A percentile compares a stretch with the other conserved stretches of the same genome.
These are phyloP conservation scores for Sonneratia caseolaris DNA, from an alignment of 345 rosid genomes.

Conservation along the genomic window DNA sequence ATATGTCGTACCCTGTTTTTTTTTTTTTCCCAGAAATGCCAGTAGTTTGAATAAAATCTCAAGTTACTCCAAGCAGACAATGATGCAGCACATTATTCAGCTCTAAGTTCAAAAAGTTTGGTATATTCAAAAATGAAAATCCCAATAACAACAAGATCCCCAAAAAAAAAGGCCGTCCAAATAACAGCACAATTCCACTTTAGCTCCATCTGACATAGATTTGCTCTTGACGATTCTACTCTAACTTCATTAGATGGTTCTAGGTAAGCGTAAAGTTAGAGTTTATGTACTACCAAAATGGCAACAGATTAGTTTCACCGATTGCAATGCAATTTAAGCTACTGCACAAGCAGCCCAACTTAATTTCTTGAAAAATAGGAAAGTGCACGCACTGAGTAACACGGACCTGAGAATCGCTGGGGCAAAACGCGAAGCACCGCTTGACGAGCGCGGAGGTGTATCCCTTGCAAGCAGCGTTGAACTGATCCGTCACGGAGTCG, in stretches of 20 bases:
- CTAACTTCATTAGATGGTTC: not conserved
- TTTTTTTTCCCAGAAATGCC: not conserved
- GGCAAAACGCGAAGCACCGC: conserved; percentile 92
- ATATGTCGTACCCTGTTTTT: not conserved
- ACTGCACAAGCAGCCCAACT: not conserved
- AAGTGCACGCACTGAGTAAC: not conserved
- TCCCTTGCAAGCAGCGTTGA: conserved; percentile 42
- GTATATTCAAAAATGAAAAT: not conserved
- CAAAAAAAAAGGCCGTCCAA: not conserved
- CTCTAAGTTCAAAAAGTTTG: not conserved
- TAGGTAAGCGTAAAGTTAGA: not conserved
- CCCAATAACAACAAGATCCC: not conserved
- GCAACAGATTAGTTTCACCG: not conserved
- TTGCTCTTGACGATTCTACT: not conserved
- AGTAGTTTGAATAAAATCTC: not conserved
- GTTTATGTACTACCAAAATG: not conserved
- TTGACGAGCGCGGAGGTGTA: conserved; percentile 65
- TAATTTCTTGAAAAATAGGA: not conserved
- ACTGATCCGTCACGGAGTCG: conserved; percentile 46
- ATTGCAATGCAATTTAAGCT: not conserved
- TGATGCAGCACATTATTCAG: not conserved
- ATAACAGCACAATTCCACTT: not conserved
- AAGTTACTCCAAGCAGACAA: not conserved
- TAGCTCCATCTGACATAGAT: not conserved
- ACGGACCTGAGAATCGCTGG: conserved; percentile 36